Evolutionary conservation across 2,329 filamentous ascomycete species (phyloP).

Genomic region (Plectosphaerella sp.): DNA sequence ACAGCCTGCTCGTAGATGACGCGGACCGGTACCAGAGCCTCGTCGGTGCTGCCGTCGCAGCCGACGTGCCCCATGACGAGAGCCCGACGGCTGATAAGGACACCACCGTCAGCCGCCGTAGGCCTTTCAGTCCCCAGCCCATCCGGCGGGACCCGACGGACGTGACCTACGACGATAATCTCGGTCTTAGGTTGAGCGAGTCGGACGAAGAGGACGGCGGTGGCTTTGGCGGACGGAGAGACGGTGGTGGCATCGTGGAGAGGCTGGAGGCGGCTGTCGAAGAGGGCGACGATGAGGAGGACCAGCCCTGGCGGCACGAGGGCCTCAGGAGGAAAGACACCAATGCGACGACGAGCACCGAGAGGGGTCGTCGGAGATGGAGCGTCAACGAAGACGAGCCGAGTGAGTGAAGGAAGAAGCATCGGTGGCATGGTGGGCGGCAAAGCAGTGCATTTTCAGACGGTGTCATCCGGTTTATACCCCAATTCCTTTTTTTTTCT

Average conservation of each 20-base stretch:
- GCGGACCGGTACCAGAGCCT: conserved; percentile 55
- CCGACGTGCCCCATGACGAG: conserved; percentile 14
- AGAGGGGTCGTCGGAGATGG: neutral
- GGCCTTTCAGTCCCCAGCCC: conserved; percentile 58
- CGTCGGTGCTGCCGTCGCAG: conserved; percentile 33
- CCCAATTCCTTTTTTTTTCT: too few species aligned
- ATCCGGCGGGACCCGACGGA: conserved; percentile 35
- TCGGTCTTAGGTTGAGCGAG: conserved; percentile 3
- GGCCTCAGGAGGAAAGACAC: neutral
- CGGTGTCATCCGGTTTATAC: neutral
- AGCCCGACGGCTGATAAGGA: conserved; percentile 3
- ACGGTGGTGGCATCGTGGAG: conserved; percentile 3
- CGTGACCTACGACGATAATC: conserved; percentile 23
- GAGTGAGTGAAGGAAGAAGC: neutral
- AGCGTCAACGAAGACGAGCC: conserved; percentile 2
- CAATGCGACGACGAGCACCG: neutral
- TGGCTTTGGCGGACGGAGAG: neutral
- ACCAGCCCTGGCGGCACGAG: neutral
- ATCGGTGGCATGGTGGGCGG: neutral
- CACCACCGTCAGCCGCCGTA: conserved; percentile 40
- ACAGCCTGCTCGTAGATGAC: conserved; percentile 49
- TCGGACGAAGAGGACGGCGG: conserved; percentile 11
- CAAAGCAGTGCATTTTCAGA: neutral
- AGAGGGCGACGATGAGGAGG: conserved; percentile 7
- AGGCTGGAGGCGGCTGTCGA: conserved; percentile 4